Percentiles rank a stretch among this genome's conserved stretches.
Evolutionary conservation across 768 basidiomycete species (phyloP).

Genomic region (Clavulina sp.): DNA sequence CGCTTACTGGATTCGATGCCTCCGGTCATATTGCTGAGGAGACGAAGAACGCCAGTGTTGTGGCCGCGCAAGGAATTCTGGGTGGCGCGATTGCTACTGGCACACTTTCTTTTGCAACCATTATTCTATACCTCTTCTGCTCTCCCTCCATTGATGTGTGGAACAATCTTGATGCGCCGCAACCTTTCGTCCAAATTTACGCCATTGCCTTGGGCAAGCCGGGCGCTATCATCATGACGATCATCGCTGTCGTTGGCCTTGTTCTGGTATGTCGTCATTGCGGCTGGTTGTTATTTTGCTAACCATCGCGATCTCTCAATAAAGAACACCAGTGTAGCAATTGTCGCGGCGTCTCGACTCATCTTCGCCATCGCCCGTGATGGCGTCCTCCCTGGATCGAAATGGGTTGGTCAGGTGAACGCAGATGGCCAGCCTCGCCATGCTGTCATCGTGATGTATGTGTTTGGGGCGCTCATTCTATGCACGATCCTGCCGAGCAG

Average conservation of each 20-base stretch:
- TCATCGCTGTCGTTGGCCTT: constrained; percentile 67
- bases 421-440: constrained; percentile 55
- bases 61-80: constrained; percentile 71
- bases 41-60: constrained; percentile 65
- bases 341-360: constrained; percentile 77
- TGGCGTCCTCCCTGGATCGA: constrained; percentile 68
- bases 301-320: not conserved
- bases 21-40: constrained; percentile 80
- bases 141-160: constrained; percentile 60
- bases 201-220: constrained; percentile 65
- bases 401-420: constrained; percentile 69
- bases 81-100: constrained; percentile 63
- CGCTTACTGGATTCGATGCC: constrained; percentile 81
- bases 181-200: constrained; percentile 84
- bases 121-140: constrained; percentile 72
- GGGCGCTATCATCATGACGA: constrained; percentile 73
- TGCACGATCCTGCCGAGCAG: constrained; percentile 80
- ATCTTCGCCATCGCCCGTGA: constrained; percentile 91
- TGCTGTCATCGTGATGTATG: constrained; percentile 73
- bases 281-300: not conserved
- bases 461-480: constrained; percentile 57
- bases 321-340: constrained; percentile 75
- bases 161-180: constrained; percentile 63
- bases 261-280: constrained; percentile 41
- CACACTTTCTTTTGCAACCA: constrained; percentile 56